A percentile compares a stretch with the other conserved stretches of the same genome.
Conservation (phyloP, 768 basidiomycete genomes). For the Suillus subalutaceus region DNA sequence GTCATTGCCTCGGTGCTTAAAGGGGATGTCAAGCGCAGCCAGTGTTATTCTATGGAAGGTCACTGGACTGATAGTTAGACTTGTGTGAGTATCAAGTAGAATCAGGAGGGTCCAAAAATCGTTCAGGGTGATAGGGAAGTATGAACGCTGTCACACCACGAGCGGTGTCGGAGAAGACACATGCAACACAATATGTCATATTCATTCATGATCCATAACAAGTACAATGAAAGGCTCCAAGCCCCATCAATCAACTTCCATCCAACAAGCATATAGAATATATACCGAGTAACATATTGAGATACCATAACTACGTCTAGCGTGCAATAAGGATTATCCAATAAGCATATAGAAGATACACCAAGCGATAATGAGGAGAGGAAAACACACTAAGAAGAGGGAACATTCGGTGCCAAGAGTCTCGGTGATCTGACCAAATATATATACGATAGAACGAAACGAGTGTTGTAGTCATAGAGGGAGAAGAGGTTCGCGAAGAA, state of each 20-base stretch:
- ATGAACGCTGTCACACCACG: background rate
- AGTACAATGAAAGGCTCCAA: too few relatives aligned
- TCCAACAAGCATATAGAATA: background rate
- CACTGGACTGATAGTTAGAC: background rate
- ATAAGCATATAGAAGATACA: background rate
- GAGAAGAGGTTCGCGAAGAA: background rate
- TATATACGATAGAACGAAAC: background rate
- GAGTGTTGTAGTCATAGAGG: background rate
- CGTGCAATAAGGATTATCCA: background rate
- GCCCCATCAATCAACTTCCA: background rate
- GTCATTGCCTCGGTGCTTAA: background rate
- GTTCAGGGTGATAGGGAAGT: background rate
- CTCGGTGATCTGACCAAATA: background rate
- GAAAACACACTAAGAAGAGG: background rate
- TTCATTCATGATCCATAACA: background rate
- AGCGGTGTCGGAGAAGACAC: background rate
- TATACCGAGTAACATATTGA: background rate
- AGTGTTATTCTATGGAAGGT: background rate
- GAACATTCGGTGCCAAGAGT: background rate
- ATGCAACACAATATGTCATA: background rate
- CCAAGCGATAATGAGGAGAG: background rate
- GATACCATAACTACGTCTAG: background rate
- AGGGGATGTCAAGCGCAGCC: background rate
- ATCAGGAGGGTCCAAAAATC: background rate
- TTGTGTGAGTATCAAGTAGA: background rate